Conservation (phyloP, 2,329 filamentous ascomycete species). For the Penicillium janthinellum region DNA sequence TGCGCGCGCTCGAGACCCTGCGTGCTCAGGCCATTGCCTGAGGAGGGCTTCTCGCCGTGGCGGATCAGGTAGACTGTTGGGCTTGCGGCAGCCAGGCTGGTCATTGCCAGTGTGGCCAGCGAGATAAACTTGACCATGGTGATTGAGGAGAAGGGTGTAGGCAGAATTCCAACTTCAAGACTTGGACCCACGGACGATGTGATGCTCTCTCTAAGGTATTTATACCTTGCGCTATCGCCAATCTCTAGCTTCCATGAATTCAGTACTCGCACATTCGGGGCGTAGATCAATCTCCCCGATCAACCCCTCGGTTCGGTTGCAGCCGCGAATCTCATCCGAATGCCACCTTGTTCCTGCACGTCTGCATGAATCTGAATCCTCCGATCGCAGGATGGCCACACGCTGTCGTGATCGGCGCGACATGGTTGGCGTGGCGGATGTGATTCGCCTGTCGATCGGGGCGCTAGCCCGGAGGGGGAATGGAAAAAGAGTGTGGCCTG, state of each 20-base stretch:
- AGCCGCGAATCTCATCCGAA: background rate
- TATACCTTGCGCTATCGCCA: no score
- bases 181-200: background rate
- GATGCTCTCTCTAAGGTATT: no score
- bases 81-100: constrained; percentile 21
- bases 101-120: constrained; percentile 14
- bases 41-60: constrained; percentile 63
- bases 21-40: constrained; percentile 53
- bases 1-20: constrained; percentile 60
- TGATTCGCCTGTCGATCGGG: constrained; percentile 20
- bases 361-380: background rate
- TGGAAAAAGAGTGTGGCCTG: background rate
- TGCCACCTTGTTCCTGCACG: background rate
- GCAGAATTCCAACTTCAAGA: background rate
- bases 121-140: constrained; percentile 7
- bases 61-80: constrained; percentile 65
- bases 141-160: no score
- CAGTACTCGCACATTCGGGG: no score
- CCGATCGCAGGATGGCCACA: constrained; percentile 5
- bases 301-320: background rate
- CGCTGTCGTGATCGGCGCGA: background rate
- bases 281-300: background rate
- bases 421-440: constrained; percentile 5
- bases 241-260: no score
- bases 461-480: constrained; percentile 5